Base-by-base conservation (phyloP, 140 eudicot genomes). In the Stevia rebaudiana region DNA sequence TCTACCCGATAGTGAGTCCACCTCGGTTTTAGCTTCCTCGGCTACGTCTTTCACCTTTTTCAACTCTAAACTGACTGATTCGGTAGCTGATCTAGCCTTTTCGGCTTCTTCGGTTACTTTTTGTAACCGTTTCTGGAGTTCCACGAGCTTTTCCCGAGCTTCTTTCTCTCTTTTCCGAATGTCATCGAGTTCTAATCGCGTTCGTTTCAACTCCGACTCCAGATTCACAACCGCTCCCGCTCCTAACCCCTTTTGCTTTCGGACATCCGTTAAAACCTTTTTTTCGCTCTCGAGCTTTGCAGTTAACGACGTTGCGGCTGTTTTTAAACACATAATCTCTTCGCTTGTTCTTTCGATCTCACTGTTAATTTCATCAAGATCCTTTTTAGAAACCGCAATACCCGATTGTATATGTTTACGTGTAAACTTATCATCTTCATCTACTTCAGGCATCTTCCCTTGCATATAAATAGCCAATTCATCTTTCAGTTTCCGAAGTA, bases 401-500 rank as follows among this genome's bases (percentile, higher is more conserved):
- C 89, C 83, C n/a, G 79, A 79, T 61, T 79, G 79, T 30, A 89
- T 79, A 31, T 76, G 77, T 6, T 42, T 53, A 23, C 77, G 87
- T 0, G 84, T 80, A 41, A 74, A 74, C 11, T 50, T 75, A 1
- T 49, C 75, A 18, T 37, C 71, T 36, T 41, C 63, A 24, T 39
- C 68, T 12, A 30, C 87, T 24, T 67, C 64, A 0, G 72, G 72
- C 40, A 67, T 0, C 41, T 89, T 79, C 50, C 86, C 72, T 65
- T 83, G 95, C 95, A 89, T 83, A 49, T 89, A 89, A 69, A 82
- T 74, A 35, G 89, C 94, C 48, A 89, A 66, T 37, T 89, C 92
- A 8, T 80, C 72, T 74, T 89, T 89, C 24, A 89, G 65, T 12
- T 79, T 82, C 3, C 35, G 69, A n/a, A 89, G 80, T 68, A 83